Conservation (phyloP, 2,329 filamentous ascomycete species). For the Zalaria obscura region DNA sequence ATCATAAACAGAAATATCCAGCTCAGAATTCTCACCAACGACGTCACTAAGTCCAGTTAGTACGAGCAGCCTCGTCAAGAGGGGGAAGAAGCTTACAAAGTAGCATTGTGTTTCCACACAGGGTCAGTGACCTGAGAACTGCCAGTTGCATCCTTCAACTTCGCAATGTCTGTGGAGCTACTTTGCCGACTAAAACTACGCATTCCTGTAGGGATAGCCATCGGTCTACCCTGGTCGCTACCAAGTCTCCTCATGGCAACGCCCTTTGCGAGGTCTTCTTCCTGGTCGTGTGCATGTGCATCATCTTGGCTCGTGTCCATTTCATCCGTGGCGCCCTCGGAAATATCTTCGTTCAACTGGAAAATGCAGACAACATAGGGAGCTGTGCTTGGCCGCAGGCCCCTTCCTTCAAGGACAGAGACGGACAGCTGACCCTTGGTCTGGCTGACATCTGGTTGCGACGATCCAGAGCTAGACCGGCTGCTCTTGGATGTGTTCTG, state of each 20-base stretch:
- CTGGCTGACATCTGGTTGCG: slow-evolving; percentile 45
- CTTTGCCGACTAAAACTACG: slow-evolving; percentile 67
- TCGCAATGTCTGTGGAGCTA: slow-evolving; percentile 76
- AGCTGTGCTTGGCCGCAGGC: slow-evolving; percentile 66
- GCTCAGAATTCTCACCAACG: slow-evolving; percentile 74
- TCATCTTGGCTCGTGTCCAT: slow-evolving; percentile 17
- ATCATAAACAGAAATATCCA: slow-evolving; percentile 91
- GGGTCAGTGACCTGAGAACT: slow-evolving; percentile 65
- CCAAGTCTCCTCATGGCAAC: slow-evolving; percentile 43
- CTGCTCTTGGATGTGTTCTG: slow-evolving; percentile 18
- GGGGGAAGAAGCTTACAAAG: slow-evolving; percentile 56
- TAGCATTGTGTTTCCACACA: slow-evolving; percentile 88
- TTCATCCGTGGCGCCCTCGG: slow-evolving; percentile 60
- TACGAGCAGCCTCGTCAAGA: slow-evolving; percentile 1
- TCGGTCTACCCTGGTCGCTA: slow-evolving; percentile 69
- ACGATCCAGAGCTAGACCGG: slow-evolving; percentile 17
- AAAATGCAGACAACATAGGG: slow-evolving; percentile 96
- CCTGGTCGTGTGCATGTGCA: slow-evolving; percentile 26
- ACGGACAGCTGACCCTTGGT: slow-evolving; percentile 82
- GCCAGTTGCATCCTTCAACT: slow-evolving; percentile 41
- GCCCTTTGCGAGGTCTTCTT: slow-evolving; percentile 38
- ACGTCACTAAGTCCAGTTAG: slow-evolving; percentile 56
- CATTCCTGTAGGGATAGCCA: slow-evolving; percentile 76
- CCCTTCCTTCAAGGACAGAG: slow-evolving; percentile 74
- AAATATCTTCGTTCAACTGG: slow-evolving; percentile 92